Evolutionary conservation across 1,284 basidiomycete species (phyloP), one percentile per base, ranked within the genome.

Genomic region (Meira nashicola): DNA sequence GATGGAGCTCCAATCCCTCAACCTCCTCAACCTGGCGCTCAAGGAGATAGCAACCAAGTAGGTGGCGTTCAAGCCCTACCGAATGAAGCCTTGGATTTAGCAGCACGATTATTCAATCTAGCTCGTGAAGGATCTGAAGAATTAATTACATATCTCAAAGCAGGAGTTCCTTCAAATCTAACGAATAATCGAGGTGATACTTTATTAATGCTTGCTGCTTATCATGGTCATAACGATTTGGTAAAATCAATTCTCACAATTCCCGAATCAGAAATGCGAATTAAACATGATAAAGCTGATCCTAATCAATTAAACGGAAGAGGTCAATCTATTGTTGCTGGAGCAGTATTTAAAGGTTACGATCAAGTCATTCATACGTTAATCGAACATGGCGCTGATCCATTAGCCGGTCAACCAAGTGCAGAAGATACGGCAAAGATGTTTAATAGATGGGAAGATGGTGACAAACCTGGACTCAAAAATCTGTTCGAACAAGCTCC

Each of bases 171-270:
- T 0, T 79, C 83, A 10, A 89, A 92, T 74, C 82, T 92, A 51
- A 89, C 87, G 23, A 92, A 92, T 71, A 67, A 70, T 57, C 59
- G 69, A 23, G 74, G 72, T 15, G 71, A 76, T 47, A 70, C 66
- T 28, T 81, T 90, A 6, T 81, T 92, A 59, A 92, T 92, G 89
- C 84, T 91, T 43, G 86, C 88, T 1, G 83, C 88, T 2, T 92
- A 92, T 76, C 85, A 86, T 44, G 89, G 89, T 0, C 88, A 90
- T 65, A 73, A 80, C 0, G 80, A 82, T 1, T 83, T 88, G 17
- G 82, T 85, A 0, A 78, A 79, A 74, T 83, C 85, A 0, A 86
- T 91, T 71, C 58, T 70, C 17, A 37, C 56, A 9, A 43, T 58
- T 21, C 21, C 57, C 14, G 14, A 17, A 41, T n/a, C 17, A 23